Conservation (phyloP, 2,329 filamentous ascomycete genomes). For the Pestalotiopsis sp. region DNA sequence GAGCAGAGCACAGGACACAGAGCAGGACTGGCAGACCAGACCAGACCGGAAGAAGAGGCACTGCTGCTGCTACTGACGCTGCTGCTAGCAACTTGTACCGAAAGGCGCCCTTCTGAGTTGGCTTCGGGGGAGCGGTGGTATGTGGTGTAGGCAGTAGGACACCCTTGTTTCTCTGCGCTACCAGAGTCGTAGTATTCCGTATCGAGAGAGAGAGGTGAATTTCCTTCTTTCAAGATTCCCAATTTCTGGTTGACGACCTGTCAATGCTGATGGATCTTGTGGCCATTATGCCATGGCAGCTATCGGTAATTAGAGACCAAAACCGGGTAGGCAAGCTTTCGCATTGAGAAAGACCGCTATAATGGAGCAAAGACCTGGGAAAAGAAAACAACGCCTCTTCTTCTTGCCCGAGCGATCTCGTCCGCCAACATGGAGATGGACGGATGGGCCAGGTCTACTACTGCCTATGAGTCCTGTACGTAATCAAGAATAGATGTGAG, state of each 20-base stretch:
- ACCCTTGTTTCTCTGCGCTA: neutral
- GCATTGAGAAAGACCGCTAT: slow-evolving; percentile 3
- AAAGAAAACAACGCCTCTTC: neutral
- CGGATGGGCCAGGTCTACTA: neutral
- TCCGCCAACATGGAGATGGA: neutral
- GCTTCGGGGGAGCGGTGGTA: neutral
- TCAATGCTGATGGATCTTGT: slow-evolving; percentile 1
- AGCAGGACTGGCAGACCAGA: slow-evolving; percentile 1
- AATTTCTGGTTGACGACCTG: slow-evolving; percentile 1
- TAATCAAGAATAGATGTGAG: neutral
- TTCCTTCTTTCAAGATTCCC: neutral
- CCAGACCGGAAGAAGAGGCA: slow-evolving; percentile 6
- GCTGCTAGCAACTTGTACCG: slow-evolving; percentile 9
- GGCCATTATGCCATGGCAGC: neutral
- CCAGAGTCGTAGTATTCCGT: neutral
- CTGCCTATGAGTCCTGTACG: neutral
- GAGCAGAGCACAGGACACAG: slow-evolving; percentile 15
- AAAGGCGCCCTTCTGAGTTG: neutral
- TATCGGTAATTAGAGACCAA: slow-evolving; percentile 8
- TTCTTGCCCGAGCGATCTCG: neutral
- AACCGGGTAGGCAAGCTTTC: slow-evolving; percentile 3
- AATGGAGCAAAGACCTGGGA: neutral
- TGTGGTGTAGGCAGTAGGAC: too few relatives aligned
- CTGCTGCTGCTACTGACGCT: neutral
- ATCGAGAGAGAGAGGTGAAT: neutral